Conservation (phyloP, 257 asterid species). For the Primulina huaijiensis region DNA sequence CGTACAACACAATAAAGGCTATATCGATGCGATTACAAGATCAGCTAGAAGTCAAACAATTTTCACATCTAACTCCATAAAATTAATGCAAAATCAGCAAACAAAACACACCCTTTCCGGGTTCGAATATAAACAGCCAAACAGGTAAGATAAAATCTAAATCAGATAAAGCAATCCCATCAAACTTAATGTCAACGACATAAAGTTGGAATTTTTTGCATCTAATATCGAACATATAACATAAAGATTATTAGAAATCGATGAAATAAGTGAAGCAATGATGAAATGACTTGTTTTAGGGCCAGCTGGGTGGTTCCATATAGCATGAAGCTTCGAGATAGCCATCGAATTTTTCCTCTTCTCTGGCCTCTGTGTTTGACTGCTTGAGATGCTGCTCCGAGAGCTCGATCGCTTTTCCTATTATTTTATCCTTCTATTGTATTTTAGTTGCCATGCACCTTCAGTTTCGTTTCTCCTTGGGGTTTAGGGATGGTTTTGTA, state of each 20-base stretch:
- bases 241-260: background rate
- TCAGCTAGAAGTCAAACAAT: background rate
- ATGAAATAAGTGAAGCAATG: background rate
- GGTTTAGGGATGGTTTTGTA: too few species aligned
- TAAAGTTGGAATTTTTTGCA: background rate
- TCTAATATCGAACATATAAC: too few species aligned
- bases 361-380: background rate
- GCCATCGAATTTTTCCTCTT: slow-evolving; percentile 34
- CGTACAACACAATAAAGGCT: background rate
- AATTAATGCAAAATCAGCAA: background rate
- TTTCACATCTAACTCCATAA: background rate
- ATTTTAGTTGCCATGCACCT: too few species aligned
- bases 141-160: background rate
- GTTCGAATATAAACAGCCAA: background rate
- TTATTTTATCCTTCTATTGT: too few species aligned
- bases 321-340: slow-evolving; percentile 46
- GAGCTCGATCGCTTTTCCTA: too few species aligned
- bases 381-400: background rate
- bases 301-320: slow-evolving; percentile 66
- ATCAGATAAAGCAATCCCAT: background rate
- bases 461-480: too few species aligned
- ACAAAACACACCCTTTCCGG: background rate
- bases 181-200: background rate
- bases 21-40: background rate
- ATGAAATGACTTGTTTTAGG: slow-evolving; percentile 53